Conservation (phyloP, 2,329 filamentous ascomycete genomes). For the Juglanconis oblonga region DNA sequence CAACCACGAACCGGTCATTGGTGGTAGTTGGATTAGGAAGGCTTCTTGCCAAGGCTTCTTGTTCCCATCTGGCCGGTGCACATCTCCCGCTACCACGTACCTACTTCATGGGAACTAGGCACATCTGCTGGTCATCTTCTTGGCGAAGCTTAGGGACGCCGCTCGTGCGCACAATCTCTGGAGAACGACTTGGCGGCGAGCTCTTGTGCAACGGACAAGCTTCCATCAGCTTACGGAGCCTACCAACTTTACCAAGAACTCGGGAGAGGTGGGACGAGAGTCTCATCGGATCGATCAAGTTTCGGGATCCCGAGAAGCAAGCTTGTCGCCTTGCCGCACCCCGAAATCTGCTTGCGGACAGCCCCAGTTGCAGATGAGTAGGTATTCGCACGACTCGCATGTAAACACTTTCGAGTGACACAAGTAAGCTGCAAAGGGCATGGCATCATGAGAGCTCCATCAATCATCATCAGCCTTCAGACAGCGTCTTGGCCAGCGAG, state of each 20-base stretch:
- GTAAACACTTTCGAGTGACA: no score
- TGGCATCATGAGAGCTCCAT: no score
- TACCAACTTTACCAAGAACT: no score
- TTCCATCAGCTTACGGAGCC: neutral
- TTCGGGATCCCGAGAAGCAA: constrained; percentile 4
- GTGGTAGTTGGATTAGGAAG: neutral
- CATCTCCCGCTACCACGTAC: neutral
- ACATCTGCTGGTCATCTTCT: neutral
- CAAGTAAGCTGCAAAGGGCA: no score
- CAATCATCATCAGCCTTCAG: no score
- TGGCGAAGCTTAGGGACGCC: neutral
- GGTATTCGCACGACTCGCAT: no score
- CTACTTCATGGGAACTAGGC: neutral
- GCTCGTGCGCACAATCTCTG: neutral
- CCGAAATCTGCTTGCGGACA: no score
- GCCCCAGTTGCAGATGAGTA: no score
- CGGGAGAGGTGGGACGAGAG: no score
- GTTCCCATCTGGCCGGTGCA: neutral
- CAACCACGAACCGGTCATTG: no score
- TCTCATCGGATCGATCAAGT: no score
- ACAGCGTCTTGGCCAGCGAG: no score
- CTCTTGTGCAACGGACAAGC: neutral
- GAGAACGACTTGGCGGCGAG: neutral
- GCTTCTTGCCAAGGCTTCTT: neutral
- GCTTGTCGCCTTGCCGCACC: neutral